These are phyloP conservation scores for Xylaria sp. DNA, from an alignment of 2,329 filamentous ascomycete genomes.

Conservation along the genomic window DNA sequence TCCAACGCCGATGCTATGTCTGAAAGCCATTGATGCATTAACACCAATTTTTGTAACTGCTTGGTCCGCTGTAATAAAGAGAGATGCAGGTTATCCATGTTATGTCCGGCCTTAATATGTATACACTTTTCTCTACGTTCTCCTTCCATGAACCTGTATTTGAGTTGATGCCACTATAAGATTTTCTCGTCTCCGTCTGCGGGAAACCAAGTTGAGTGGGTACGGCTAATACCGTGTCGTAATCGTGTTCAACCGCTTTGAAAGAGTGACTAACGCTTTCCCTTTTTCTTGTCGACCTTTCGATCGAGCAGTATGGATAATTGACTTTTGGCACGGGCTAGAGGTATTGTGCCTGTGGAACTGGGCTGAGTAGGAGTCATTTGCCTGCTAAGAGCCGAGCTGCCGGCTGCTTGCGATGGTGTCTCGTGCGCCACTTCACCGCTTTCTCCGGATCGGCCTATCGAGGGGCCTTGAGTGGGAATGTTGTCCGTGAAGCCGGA, in stretches of 20 bases:
- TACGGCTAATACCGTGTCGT: conserved; percentile 9
- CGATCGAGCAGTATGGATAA: conserved; percentile 67
- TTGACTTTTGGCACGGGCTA: conserved; percentile 71
- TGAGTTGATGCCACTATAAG: conserved; percentile 14
- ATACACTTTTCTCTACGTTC: conserved; percentile 33
- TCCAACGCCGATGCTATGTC: conserved; percentile 33
- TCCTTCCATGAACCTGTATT: conserved; percentile 29
- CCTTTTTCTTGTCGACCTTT: conserved; percentile 47
- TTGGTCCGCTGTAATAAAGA: conserved; percentile 20
- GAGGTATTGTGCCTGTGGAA: conserved; percentile 57
- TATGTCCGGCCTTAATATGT: conserved; percentile 4
- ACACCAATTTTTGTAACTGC: conserved; percentile 16
- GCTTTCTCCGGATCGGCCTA: background rate
- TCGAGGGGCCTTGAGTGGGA: conserved; percentile 12
- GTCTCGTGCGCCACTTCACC: conserved; percentile 30
- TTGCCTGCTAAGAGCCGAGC: conserved; percentile 51
- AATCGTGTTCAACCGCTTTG: conserved; percentile 8
- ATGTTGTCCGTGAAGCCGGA: conserved; percentile 53
- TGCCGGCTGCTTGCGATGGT: conserved; percentile 40
- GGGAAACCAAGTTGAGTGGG: conserved; percentile 14
- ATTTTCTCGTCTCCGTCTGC: background rate
- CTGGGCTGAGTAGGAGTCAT: conserved; percentile 64
- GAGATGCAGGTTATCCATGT: conserved; percentile 17
- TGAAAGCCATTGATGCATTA: conserved; percentile 25
- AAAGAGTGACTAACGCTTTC: conserved; percentile 40